phyloP scores from a whole-genome alignment of 495 filamentous ascomycete species.

The Recurvomyces mirabilis region DNA sequence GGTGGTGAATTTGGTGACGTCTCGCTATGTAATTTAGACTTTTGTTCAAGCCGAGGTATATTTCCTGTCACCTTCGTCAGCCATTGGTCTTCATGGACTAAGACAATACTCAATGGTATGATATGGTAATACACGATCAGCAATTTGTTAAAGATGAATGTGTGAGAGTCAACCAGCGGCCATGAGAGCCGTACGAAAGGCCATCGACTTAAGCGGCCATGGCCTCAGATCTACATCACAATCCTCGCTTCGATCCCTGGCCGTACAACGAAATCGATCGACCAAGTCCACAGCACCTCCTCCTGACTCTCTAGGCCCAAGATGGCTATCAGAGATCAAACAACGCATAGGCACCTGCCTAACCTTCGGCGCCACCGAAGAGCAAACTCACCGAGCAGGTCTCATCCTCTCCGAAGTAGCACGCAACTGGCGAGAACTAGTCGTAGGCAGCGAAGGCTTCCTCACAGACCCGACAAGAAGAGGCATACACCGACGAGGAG shows the following conservation, averaged over 20 bases:
- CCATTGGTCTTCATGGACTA: no score
- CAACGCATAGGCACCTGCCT: slow-evolving; percentile 72
- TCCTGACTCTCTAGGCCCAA: slow-evolving; percentile 29
- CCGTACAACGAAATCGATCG: background rate
- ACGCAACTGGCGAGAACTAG: slow-evolving; percentile 63
- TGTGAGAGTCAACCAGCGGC: background rate
- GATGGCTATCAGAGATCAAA: slow-evolving; percentile 71
- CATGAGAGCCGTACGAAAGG: background rate
- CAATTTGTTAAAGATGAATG: no score
- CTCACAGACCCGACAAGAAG: slow-evolving; percentile 52
- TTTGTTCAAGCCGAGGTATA: no score
- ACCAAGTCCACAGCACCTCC: slow-evolving; percentile 3
- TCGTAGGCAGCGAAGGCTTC: slow-evolving; percentile 73
- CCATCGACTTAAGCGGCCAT: no score
- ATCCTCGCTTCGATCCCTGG: no score
- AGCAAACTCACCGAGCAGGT: slow-evolving; percentile 52
- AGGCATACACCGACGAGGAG: slow-evolving; percentile 58
- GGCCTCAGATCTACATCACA: no score
- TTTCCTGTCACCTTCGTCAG: no score
- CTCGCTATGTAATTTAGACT: no score
- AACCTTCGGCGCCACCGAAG: slow-evolving; percentile 55
- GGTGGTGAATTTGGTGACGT: no score
- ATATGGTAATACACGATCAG: no score
- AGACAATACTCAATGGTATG: no score
- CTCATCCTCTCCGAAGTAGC: slow-evolving; percentile 50